Evolutionary conservation across 176 grass and related monocot genomes (phyloP), one percentile per base, ranked within the genome.

Genomic region (Stipa capillata): DNA sequence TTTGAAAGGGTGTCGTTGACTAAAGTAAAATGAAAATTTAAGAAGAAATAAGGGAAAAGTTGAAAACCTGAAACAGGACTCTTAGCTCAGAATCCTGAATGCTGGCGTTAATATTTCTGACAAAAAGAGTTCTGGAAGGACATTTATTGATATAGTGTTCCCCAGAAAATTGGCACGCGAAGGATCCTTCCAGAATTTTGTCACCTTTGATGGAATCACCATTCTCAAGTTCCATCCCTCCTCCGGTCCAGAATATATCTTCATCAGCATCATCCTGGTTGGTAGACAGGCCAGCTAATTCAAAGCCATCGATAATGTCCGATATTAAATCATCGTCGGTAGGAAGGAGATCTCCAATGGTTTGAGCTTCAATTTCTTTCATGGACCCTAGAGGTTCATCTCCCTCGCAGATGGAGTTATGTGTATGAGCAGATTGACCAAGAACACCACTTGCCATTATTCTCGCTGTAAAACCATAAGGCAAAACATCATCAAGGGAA

Each of bases 321-420:
- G 76, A 94, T 54, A 94, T 82, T 41, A 94, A 78, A 51, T 94
- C 92, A 84, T 94, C 92, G 2, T 91, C 82, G 57, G 88, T 86
- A 43, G 92, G 92, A 74, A 94, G 88, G 29, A 94, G 92, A 59
- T 94, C 82, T 67, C 92, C 92, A 69, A 94, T 94, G 51, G 92
- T 91, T 86, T 94, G 85, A 74, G 88, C 92, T 86, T 94, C 92
- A 53, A 94, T 68, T 86, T 91, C 88, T 72, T 86, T 74, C 92
- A 91, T 91, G 61, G 88, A 86, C 37, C 74, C 60, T 78, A 91
- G 74, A 74, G 85, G 80, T 53, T 94, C 92, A 84, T 94, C 79
- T 65, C 51, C 72, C 4, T 66, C 76, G 21, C 40, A 79, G 55
- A 79, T 78, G 20, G 84, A 89, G 32, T 35, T 69, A 77, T 40